Evolutionary conservation across 1,284 basidiomycete genomes (phyloP).

Genomic region (Microbotryum intermedium): DNA sequence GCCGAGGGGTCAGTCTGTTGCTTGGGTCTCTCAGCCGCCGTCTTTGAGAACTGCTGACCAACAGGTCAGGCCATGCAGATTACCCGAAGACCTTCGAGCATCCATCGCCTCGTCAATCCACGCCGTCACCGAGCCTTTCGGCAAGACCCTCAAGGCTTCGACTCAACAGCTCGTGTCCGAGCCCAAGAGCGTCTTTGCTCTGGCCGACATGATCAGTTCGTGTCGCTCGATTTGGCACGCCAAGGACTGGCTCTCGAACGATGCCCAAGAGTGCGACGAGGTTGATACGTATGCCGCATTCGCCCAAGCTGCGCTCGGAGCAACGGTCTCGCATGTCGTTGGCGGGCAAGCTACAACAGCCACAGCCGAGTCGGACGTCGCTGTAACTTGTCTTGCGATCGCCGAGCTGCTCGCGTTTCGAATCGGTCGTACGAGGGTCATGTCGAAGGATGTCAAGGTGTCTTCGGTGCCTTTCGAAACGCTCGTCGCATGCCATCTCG

Average conservation of each 20-base stretch:
- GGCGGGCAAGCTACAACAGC: too few species aligned
- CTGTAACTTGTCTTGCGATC: conserved; percentile 1
- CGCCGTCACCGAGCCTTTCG: conserved; percentile 4
- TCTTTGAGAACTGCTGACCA: background rate
- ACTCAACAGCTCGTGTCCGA: background rate
- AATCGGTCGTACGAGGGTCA: background rate
- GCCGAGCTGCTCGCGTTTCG: conserved; percentile 4
- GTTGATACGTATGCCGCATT: conserved; percentile 5
- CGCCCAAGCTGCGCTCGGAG: background rate
- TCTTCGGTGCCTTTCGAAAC: conserved; percentile 10
- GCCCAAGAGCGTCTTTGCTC: background rate
- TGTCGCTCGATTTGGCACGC: conserved; percentile 1
- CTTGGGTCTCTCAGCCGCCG: background rate
- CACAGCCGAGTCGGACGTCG: background rate
- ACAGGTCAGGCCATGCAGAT: background rate
- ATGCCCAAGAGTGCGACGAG: background rate
- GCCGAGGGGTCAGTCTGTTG: background rate
- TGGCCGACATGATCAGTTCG: conserved; percentile 3
- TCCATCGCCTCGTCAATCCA: background rate
- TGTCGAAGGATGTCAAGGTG: conserved; percentile 1
- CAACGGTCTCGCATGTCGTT: background rate
- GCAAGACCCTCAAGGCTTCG: background rate
- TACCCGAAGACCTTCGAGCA: background rate
- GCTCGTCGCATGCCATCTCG: conserved; percentile 12
- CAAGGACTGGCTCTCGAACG: conserved; percentile 7